Base-by-base conservation (phyloP, 371 early-diverging fungal species). In the Apophysomyces sp. region DNA sequence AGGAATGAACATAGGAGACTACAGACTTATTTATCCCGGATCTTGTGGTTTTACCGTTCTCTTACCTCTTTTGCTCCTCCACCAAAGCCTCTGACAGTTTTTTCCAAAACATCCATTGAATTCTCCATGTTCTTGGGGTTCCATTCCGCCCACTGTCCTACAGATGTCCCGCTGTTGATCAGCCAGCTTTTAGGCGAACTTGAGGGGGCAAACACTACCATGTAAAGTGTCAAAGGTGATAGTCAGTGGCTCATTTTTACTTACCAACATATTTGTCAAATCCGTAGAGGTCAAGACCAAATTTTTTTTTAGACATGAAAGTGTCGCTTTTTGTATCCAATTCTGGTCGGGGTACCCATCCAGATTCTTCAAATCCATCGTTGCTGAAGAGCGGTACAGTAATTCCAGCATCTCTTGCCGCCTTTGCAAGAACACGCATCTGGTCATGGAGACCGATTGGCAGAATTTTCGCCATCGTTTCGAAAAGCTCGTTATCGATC, bases 381-480 rank as follows among this genome's bases (percentile, higher is more conserved):
- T 93, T 94, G 26, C 91, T 89, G 53, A 92, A 90, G 9, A 95
- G 69, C 4, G 95, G 95, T 0, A 92, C 90, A 0, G 89, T 89
- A 12, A 93, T 88, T 9, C 89, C 86, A 37, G 81, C 79, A 69
- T 92, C 90, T 40, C 95, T 83, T 2, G 92, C 89, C 41, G 86
- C 86, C 55, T 89, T 87, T 13, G 90, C 85, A 57, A 95, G 77
- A 4, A 88, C 78, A 1, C 91, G 76, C 85, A 93, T 93, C 61
- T 95, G 93, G 68, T 95, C 94, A 55, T 86, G 90, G 55, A 92
- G 70, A 7, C 92, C 93, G 12, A 92, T 64, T 3, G 95, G 92
- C 8, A 87, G 56, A 15, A 88, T 67, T 15, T 78, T 77, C 26
- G 77, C 69, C 63, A 87, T 68, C n/a, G 67, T 81, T 60, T 91